Conservation (phyloP, 129 eudicot species). For the Pulicaria dysenterica region DNA sequence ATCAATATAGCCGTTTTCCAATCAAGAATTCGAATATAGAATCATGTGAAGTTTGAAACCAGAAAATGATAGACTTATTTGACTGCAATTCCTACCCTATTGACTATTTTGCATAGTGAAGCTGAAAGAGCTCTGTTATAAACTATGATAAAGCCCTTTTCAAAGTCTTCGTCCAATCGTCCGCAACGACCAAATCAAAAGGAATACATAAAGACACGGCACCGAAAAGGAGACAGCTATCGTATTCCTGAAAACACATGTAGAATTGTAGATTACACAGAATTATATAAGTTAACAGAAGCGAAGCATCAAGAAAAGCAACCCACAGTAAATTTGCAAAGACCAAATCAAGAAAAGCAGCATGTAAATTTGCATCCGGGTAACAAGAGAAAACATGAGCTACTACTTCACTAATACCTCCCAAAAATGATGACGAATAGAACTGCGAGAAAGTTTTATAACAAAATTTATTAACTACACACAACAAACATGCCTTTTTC, state of each 20-base stretch:
- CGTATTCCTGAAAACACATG: conserved; percentile 66
- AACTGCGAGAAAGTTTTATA: conserved; percentile 54
- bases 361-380: conserved; percentile 80
- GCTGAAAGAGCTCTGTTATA: conserved; percentile 80
- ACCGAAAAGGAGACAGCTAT: conserved; percentile 72
- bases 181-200: conserved; percentile 72
- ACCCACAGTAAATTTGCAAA: too few species aligned
- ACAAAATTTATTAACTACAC: not conserved
- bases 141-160: conserved; percentile 70
- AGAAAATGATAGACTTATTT: not conserved
- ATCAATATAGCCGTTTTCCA: too few species aligned
- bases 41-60: not conserved
- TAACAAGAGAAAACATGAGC: conserved; percentile 62
- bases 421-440: conserved; percentile 85
- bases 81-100: conserved; percentile 37
- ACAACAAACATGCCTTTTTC: not conserved
- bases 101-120: conserved; percentile 67
- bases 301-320: too few species aligned
- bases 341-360: too few species aligned
- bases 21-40: too few species aligned
- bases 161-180: conserved; percentile 87
- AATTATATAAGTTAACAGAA: too few species aligned
- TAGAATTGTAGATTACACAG: too few species aligned
- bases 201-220: conserved; percentile 95
- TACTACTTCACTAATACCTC: conserved; percentile 82